Evolutionary conservation across 768 basidiomycete genomes (phyloP).

Genomic region (Panaeolus cyanescens): DNA sequence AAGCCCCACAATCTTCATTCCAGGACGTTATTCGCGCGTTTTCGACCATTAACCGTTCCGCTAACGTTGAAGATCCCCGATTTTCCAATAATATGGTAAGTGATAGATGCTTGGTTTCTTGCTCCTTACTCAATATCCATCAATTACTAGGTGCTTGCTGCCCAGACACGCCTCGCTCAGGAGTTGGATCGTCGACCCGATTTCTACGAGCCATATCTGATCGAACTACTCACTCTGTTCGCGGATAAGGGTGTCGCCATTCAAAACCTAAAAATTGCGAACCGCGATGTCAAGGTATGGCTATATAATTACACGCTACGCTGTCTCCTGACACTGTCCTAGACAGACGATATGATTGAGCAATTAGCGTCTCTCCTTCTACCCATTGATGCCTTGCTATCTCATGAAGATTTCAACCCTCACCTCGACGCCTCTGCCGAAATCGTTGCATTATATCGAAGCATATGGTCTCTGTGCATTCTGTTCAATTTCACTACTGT

Average conservation of each 20-base stretch:
- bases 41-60: conserved; percentile 79
- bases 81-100: conserved; percentile 87
- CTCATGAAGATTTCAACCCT: conserved; percentile 68
- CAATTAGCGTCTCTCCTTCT: conserved; percentile 87
- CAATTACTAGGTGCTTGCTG: conserved; percentile 74
- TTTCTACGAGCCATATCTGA: conserved; percentile 75
- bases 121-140: not conserved
- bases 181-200: conserved; percentile 76
- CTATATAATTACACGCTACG: not conserved
- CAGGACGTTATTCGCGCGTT: conserved; percentile 84
- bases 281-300: conserved; percentile 66
- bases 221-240: conserved; percentile 85
- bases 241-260: conserved; percentile 90
- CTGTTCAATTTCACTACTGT: conserved; percentile 77
- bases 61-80: conserved; percentile 87
- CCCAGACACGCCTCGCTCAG: conserved; percentile 87
- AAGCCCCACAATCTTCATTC: conserved; percentile 76
- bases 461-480: conserved; percentile 92
- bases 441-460: conserved; percentile 79
- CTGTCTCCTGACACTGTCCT: conserved; percentile 1
- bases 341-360: conserved; percentile 84
- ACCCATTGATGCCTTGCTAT: conserved; percentile 86
- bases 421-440: conserved; percentile 55
- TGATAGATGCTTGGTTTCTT: not conserved
- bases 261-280: conserved; percentile 74